Conservation (phyloP, 2,329 filamentous ascomycete species). For the Diaporthe sp. region DNA sequence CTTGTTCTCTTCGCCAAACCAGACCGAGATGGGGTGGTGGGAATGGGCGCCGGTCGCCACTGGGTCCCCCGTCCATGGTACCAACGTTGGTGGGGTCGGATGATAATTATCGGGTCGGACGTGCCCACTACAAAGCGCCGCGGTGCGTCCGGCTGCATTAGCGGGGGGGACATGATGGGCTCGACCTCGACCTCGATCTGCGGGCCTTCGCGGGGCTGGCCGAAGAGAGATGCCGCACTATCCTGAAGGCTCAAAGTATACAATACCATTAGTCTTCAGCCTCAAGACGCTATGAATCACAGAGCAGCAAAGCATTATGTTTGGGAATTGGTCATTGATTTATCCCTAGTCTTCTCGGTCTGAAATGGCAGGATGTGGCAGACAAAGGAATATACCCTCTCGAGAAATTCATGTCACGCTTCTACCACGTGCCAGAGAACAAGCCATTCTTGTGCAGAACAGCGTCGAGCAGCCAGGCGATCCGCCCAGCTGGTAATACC, state of each 20-base stretch:
- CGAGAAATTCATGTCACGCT: not conserved
- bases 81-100: slow-evolving; percentile 35
- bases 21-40: slow-evolving; percentile 31
- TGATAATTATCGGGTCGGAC: slow-evolving; percentile 20
- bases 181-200: slow-evolving; percentile 6
- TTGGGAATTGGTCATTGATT: slow-evolving; percentile 14
- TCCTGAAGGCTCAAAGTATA: not conserved
- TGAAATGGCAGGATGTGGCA: not conserved
- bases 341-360: not conserved
- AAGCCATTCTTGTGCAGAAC: not conserved
- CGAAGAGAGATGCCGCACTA: not conserved
- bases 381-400: not conserved
- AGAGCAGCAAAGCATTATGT: not conserved
- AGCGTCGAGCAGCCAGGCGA: not conserved
- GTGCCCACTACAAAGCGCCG: slow-evolving; percentile 17
- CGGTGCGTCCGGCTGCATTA: slow-evolving; percentile 43
- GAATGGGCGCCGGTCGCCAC: slow-evolving; percentile 31
- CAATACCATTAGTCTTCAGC: not conserved
- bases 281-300: slow-evolving; percentile 20
- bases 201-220: not conserved
- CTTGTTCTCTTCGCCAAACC: not conserved
- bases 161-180: slow-evolving; percentile 5
- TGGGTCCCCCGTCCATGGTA: slow-evolving; percentile 36
- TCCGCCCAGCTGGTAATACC: not conserved
- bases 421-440: slow-evolving; percentile 1